Conservation (phyloP, 1,139 yeast species). For the Blastobotrys arbuscula region DNA sequence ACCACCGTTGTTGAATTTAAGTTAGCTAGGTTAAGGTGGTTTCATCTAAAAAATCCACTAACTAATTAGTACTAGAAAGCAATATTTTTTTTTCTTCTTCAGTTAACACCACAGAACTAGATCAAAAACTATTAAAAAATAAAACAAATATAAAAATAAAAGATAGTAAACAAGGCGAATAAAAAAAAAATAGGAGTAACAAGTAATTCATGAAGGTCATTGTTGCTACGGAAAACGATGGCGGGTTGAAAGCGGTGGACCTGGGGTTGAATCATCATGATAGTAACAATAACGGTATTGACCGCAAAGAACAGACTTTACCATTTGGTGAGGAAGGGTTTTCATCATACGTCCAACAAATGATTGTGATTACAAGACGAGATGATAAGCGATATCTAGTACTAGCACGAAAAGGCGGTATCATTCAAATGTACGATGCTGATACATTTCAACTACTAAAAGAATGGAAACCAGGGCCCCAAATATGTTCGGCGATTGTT, state of each 20-base stretch:
- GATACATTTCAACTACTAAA: conserved; percentile 27
- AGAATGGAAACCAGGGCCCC: conserved; percentile 35
- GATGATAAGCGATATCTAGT: conserved; percentile 25
- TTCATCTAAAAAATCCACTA: no score
- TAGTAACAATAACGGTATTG: not conserved
- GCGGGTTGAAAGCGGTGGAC: conserved; percentile 22
- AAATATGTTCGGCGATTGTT: conserved; percentile 31
- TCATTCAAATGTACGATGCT: conserved; percentile 31
- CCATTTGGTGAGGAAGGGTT: conserved; percentile 28
- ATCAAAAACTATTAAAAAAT: not conserved
- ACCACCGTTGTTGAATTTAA: no score
- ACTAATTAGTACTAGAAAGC: no score
- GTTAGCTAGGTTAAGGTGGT: no score
- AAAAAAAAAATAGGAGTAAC: not conserved
- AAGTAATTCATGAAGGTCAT: conserved; percentile 24
- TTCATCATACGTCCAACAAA: conserved; percentile 29
- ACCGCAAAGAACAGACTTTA: conserved; percentile 8
- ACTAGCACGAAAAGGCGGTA: conserved; percentile 34
- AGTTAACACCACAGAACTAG: not conserved
- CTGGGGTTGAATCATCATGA: not conserved
- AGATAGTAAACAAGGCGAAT: not conserved
- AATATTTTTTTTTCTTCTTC: no score
- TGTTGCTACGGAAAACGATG: conserved; percentile 29
- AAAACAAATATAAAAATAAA: no score
- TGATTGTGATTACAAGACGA: conserved; percentile 21